Conservation (phyloP, 2,329 filamentous ascomycete species). For the Amphichorda felina region DNA sequence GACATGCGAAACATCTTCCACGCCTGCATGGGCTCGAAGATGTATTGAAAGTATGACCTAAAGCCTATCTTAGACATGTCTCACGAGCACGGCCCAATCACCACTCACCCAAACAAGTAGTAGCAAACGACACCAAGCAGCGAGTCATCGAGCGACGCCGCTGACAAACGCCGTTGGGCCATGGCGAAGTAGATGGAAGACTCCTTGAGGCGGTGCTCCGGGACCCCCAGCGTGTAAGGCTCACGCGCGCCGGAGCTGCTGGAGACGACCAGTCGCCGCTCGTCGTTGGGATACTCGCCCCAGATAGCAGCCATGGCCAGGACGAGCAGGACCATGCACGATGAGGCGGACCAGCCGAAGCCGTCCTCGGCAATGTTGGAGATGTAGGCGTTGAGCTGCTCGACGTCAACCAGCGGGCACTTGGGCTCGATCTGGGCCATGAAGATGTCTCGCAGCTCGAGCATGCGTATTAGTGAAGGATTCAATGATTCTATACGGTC, state of each 20-base stretch:
- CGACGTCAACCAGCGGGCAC: conserved; percentile 5
- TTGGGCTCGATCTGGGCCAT: conserved; percentile 5
- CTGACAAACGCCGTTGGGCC: conserved; percentile 6
- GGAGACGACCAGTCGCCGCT: conserved; percentile 4
- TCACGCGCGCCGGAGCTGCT: neutral
- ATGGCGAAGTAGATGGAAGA: conserved; percentile 7
- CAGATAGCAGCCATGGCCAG: conserved; percentile 7
- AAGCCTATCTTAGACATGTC: neutral
- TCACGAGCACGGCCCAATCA: too few relatives aligned
- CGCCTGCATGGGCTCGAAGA: conserved; percentile 6
- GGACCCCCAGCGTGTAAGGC: conserved; percentile 4
- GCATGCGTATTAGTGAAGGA: conserved; percentile 4
- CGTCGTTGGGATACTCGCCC: conserved; percentile 6
- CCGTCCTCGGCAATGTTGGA: conserved; percentile 8
- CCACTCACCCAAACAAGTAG: conserved; percentile 7
- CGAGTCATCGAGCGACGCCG: conserved; percentile 5
- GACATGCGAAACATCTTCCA: conserved; percentile 8
- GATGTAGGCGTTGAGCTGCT: conserved; percentile 5
- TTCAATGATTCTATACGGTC: conserved; percentile 2
- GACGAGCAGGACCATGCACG: conserved; percentile 6
- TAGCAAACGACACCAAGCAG: conserved; percentile 5
- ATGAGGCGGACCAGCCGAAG: conserved; percentile 6
- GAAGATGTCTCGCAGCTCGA: conserved; percentile 6
- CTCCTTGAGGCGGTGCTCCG: conserved; percentile 7
- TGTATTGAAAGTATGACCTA: conserved; percentile 5